Percentiles rank a stretch among this genome's conserved stretches.
Conservation (phyloP, 2,329 filamentous ascomycete species). For the Lachnellula suecica region DNA sequence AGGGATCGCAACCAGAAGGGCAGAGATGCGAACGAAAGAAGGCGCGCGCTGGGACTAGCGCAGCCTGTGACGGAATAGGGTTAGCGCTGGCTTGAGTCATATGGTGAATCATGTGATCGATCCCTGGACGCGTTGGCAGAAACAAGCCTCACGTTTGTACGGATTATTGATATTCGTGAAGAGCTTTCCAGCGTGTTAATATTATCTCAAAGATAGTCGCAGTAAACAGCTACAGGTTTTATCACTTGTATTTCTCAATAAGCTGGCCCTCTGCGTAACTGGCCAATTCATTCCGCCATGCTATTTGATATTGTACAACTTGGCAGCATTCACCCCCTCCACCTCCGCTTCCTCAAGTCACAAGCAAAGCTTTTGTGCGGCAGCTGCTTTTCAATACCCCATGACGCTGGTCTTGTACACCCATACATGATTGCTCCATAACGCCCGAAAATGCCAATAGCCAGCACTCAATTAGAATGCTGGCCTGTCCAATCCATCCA, state of each 20-base stretch:
- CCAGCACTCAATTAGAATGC: neutral
- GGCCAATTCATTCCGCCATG: neutral
- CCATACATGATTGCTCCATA: neutral
- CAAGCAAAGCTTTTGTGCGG: neutral
- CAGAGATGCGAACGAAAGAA: neutral
- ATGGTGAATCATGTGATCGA: no score
- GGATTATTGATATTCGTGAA: no score
- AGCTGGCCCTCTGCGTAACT: neutral
- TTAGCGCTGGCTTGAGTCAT: no score
- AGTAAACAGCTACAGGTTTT: no score
- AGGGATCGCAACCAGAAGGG: conserved; percentile 1
- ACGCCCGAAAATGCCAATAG: conserved; percentile 15
- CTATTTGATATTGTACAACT: neutral
- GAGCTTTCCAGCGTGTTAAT: no score
- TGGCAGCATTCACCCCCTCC: neutral
- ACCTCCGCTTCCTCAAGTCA: neutral
- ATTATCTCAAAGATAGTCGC: no score
- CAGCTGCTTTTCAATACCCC: neutral
- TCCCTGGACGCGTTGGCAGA: no score
- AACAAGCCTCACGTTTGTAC: no score
- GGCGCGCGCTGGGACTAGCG: no score
- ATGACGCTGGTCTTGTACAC: neutral
- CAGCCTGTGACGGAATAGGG: no score
- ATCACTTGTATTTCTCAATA: neutral
- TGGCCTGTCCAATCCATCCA: no score